These are phyloP conservation scores for Pisolithus sp. DNA, from an alignment of 768 basidiomycete genomes.

Conservation along the genomic window DNA sequence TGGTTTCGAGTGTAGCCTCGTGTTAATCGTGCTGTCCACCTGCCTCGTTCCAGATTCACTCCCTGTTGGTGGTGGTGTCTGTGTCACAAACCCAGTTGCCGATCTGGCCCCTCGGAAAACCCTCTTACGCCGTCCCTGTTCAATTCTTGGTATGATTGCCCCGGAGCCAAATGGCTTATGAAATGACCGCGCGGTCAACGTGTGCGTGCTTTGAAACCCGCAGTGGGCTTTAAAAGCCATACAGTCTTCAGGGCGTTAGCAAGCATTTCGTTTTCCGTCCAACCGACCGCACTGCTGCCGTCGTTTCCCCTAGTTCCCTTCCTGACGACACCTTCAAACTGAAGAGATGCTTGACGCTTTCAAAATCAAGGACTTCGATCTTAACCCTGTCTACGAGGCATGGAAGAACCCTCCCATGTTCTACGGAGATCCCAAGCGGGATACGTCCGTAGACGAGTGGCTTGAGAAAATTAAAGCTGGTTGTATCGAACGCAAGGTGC, in stretches of 20 bases:
- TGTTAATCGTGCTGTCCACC: background rate
- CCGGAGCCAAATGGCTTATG: background rate
- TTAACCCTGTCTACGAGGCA: conserved; percentile 56
- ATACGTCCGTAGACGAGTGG: conserved; percentile 67
- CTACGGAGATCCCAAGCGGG: conserved; percentile 62
- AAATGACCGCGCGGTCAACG: background rate
- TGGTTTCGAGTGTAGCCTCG: background rate
- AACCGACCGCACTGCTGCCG: background rate
- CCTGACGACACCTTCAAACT: background rate
- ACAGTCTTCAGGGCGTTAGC: background rate
- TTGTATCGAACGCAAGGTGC: conserved; percentile 64
- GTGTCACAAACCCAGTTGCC: background rate
- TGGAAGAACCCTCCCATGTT: conserved; percentile 68
- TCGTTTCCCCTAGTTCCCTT: background rate
- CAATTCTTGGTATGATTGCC: background rate
- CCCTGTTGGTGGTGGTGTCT: background rate
- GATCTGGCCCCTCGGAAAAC: background rate
- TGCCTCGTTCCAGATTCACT: too few relatives aligned
- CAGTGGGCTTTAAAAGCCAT: background rate
- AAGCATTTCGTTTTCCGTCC: background rate
- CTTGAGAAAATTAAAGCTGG: conserved; percentile 64
- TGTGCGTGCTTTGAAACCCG: background rate
- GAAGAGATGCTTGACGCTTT: conserved; percentile 60
- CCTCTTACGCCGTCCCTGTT: background rate
- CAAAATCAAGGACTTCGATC: conserved; percentile 73